These are phyloP conservation scores for Sarocladiaceae sp. DNA, from an alignment of 2,329 filamentous ascomycete species.

Conservation along the genomic window DNA sequence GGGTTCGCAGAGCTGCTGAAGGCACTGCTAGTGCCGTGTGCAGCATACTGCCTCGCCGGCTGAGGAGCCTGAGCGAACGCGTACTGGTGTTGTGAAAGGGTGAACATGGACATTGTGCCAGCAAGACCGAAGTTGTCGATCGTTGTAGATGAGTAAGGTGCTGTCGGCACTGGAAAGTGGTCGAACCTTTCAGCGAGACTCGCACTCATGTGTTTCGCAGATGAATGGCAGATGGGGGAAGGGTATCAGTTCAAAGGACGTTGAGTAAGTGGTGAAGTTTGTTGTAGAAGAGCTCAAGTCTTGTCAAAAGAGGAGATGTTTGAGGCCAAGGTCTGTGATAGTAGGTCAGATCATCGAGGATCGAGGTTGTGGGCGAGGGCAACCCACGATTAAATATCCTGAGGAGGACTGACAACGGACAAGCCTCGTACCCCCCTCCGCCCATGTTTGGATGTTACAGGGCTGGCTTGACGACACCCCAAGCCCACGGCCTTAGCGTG, in stretches of 20 bases:
- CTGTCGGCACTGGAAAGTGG: not conserved
- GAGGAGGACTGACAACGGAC: not conserved
- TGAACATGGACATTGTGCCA: conserved; percentile 29
- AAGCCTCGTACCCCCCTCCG: conserved; percentile 7
- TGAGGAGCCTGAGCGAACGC: conserved; percentile 27
- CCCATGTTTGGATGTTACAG: conserved; percentile 5
- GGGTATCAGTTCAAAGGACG: not conserved
- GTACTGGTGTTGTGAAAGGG: conserved; percentile 23
- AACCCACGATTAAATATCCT: conserved; percentile 8
- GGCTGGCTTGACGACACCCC: conserved; percentile 8
- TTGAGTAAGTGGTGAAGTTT: not conserved
- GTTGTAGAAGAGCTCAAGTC: not conserved
- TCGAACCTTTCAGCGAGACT: conserved; percentile 7
- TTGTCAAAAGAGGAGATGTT: not conserved
- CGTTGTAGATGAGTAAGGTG: not conserved
- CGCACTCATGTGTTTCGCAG: conserved; percentile 5
- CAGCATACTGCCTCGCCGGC: conserved; percentile 54
- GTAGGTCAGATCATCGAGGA: not conserved
- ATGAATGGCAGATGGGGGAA: not conserved
- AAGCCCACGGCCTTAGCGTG: conserved; percentile 6
- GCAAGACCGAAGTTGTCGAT: conserved; percentile 1
- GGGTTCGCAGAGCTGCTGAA: conserved; percentile 92
- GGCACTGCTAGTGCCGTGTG: conserved; percentile 81
- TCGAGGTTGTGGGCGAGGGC: conserved; percentile 8
- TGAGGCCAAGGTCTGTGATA: not conserved